phyloP scores from a whole-genome alignment of 75 land plant genomes.

The Adiantum capillusveneris region DNA sequence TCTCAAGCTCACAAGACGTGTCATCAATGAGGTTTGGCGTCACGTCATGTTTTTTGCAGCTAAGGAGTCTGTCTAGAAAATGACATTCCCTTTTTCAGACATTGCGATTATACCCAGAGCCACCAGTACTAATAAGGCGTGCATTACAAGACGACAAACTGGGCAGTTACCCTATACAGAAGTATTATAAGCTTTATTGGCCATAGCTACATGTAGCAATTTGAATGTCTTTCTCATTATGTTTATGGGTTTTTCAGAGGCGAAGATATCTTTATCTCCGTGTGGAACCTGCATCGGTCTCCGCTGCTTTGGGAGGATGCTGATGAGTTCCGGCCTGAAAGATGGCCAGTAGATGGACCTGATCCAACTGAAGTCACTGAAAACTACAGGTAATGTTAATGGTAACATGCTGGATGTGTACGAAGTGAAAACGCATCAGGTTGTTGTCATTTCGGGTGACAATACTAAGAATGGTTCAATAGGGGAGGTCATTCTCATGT shows the following conservation, averaged over 20 bases:
- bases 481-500: too few species aligned
- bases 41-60: too few species aligned
- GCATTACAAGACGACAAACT: slow-evolving; percentile 21
- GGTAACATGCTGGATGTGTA: background rate
- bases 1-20: slow-evolving; percentile 19
- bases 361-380: slow-evolving; percentile 8
- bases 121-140: slow-evolving; percentile 28
- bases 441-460: too few species aligned
- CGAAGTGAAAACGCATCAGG: background rate
- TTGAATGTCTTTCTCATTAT: too few species aligned
- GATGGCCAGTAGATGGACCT: slow-evolving; percentile 25
- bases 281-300: slow-evolving; percentile 27
- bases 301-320: slow-evolving; percentile 24
- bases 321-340: slow-evolving; percentile 21
- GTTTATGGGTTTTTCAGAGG: slow-evolving; percentile 13
- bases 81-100: slow-evolving; percentile 20
- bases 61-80: too few species aligned
- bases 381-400: too few species aligned
- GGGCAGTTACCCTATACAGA: slow-evolving; percentile 15
- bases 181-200: too few species aligned
- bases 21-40: slow-evolving; percentile 30
- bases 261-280: slow-evolving; percentile 28
- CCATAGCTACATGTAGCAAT: too few species aligned
- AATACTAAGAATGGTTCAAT: too few species aligned
- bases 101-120: slow-evolving; percentile 27